Conservation (phyloP, 164 flowering plant species). For the Cinnamomum micranthum region DNA sequence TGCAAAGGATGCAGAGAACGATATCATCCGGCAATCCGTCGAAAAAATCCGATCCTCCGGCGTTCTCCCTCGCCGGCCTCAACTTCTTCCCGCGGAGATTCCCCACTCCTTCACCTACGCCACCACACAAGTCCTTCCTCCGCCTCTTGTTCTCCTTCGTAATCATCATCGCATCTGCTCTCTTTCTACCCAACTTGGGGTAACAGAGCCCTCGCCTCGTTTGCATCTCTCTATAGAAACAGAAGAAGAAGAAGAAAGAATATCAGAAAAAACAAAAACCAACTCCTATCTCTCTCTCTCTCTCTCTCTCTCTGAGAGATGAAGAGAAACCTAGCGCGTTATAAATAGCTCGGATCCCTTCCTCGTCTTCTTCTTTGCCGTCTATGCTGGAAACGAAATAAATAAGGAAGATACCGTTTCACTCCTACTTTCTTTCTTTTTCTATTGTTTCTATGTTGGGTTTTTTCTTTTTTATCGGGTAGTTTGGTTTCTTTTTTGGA, state of each 20-base stretch:
- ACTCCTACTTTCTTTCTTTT: not conserved
- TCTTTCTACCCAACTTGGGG: not conserved
- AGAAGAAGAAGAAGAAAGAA: not conserved
- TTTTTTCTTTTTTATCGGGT: too few relatives aligned
- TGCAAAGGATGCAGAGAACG: slow-evolving; percentile 48
- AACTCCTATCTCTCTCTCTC: too few relatives aligned
- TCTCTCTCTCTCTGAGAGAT: not conserved
- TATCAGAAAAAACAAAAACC: not conserved
- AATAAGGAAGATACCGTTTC: too few relatives aligned
- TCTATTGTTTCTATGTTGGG: too few relatives aligned
- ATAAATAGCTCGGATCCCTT: slow-evolving; percentile 3
- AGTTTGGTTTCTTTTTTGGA: too few relatives aligned
- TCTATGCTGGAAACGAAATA: not conserved
- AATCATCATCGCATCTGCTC: not conserved
- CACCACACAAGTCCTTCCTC: not conserved
- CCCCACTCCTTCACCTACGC: not conserved
- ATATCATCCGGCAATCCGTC: slow-evolving; percentile 71
- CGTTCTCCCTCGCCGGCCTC: slow-evolving; percentile 14
- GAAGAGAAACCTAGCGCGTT: not conserved
- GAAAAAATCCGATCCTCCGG: slow-evolving; percentile 36
- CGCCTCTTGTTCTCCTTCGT: slow-evolving; percentile 15
- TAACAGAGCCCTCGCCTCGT: slow-evolving; percentile 5
- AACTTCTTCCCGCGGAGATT: slow-evolving; percentile 19
- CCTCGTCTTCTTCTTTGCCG: not conserved
- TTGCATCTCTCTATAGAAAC: not conserved